Evolutionary conservation across 768 basidiomycete species (phyloP).

Genomic region (Amanita thiersii): DNA sequence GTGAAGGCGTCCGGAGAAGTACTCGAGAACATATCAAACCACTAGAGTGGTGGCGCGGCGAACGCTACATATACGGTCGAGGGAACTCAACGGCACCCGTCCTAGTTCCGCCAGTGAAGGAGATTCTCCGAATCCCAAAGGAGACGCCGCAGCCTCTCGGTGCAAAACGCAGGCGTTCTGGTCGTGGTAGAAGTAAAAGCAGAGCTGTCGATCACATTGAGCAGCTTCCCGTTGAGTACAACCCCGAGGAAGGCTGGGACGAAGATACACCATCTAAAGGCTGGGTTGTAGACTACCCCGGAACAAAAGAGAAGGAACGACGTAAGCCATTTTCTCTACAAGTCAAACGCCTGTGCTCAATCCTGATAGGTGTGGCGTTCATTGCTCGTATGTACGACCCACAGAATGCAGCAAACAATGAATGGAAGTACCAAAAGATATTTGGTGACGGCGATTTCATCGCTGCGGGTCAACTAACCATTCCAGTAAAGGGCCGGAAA

Average conservation of each 20-base stretch:
- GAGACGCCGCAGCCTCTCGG: constrained; percentile 25
- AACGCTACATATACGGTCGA: constrained; percentile 78
- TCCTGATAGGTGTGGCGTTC: constrained; percentile 63
- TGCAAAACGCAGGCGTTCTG: constrained; percentile 24
- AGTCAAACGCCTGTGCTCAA: constrained; percentile 8
- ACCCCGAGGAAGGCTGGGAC: constrained; percentile 81
- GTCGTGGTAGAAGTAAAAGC: constrained; percentile 49
- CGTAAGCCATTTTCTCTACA: constrained; percentile 43
- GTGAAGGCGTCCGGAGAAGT: constrained; percentile 62
- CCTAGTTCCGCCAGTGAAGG: constrained; percentile 63
- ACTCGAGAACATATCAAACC: constrained; percentile 62
- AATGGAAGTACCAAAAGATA: constrained; percentile 86
- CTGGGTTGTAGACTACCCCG: constrained; percentile 59
- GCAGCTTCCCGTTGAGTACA: constrained; percentile 21
- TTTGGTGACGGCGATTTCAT: constrained; percentile 89
- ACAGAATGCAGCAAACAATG: constrained; percentile 46
- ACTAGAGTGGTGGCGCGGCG: constrained; percentile 89
- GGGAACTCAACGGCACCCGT: constrained; percentile 27
- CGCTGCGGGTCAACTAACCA: constrained; percentile 80
- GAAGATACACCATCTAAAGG: constrained; percentile 61
- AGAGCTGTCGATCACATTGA: constrained; percentile 41
- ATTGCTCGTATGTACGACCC: constrained; percentile 63
- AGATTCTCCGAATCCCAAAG: constrained; percentile 50
- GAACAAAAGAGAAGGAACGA: constrained; percentile 51
- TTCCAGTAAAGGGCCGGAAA: constrained; percentile 76